Conservation (phyloP, 1,284 basidiomycete species). For the Pterulicium gracile region DNA sequence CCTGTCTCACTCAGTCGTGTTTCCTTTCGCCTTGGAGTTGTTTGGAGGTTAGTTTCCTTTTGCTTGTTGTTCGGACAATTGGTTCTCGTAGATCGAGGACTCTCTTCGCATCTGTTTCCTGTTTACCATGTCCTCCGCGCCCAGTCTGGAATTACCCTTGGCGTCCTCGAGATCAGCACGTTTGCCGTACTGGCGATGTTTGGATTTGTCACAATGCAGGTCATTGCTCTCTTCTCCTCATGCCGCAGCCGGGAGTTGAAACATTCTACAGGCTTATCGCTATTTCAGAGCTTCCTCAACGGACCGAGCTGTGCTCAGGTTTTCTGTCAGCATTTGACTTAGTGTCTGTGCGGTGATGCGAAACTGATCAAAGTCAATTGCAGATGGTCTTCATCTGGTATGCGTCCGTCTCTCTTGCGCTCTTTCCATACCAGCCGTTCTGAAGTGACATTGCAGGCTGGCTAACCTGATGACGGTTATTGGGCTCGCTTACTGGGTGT, state of each 20-base stretch:
- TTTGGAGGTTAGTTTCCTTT: no score
- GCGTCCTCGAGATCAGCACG: background rate
- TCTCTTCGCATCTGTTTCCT: no score
- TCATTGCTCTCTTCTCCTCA: background rate
- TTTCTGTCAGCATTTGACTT: background rate
- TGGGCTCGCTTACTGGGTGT: no score
- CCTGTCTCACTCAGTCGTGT: no score
- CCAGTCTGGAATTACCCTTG: background rate
- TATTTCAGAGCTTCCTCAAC: background rate
- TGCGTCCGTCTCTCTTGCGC: no score
- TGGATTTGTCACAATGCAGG: background rate
- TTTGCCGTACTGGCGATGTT: background rate
- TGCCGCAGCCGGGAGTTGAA: background rate
- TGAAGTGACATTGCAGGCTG: no score
- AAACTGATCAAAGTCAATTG: background rate
- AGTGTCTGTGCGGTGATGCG: background rate
- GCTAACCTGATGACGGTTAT: no score
- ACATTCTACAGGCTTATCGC: background rate
- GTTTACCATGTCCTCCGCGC: no score
- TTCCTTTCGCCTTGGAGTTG: no score
- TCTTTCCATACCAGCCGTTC: no score
- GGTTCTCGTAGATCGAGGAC: no score
- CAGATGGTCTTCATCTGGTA: background rate
- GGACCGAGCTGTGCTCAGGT: background rate
- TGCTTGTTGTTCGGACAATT: no score